Base-by-base conservation (phyloP, 192 early-diverging fungal species). In the Backusella psychrophila region DNA sequence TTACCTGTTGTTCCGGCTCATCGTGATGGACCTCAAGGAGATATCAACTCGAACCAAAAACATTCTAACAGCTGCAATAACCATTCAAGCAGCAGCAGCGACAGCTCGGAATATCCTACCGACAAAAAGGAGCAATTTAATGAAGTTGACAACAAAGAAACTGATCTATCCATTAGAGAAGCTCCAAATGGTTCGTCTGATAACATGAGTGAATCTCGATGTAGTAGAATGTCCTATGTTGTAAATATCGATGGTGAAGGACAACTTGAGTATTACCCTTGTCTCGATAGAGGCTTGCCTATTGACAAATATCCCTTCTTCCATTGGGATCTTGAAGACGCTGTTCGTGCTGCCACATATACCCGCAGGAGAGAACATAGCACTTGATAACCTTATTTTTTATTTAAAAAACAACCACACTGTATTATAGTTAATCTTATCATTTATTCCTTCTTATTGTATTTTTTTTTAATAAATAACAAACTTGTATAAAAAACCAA, bases 241-340 rank as follows among this genome's bases (percentile, higher is more conserved):
- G n/a, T 42, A 41, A 39, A 39, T 69, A 69, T 23, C n/a, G 68
- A 69, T 19, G 38, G 38, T 23, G 68, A 69, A 69, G 35, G 35
- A 39, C 33, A 69, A 12, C 12, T 69, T 38, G 68, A 38, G 23
- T 69, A 69, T 23, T 36, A 69, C 4, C 35, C 67, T 59, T 5
- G 34, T 34, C 26, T 49, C 1, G 73, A 75, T 29, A 31, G 74
- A 19, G 67, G 66, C 7, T 46, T 79, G 0, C 72, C 73, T 6
- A 46, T 44, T 19, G 78, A 79, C 26, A 42, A 41, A 42, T 75
- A 79, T 69, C 66, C 66, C 6, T 79, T 68, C 52, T 79, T 79
- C 52, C 78, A 79, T 38, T 79, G 73, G 63, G 73, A 79, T 56
- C 23, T 79, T 26, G 78, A 79, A 31, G 72, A 74, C 52, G 78